A percentile compares a stretch with the other conserved stretches of the same genome.
phyloP scores from a whole-genome alignment of 441 rosid species.

The Croton setiger region DNA sequence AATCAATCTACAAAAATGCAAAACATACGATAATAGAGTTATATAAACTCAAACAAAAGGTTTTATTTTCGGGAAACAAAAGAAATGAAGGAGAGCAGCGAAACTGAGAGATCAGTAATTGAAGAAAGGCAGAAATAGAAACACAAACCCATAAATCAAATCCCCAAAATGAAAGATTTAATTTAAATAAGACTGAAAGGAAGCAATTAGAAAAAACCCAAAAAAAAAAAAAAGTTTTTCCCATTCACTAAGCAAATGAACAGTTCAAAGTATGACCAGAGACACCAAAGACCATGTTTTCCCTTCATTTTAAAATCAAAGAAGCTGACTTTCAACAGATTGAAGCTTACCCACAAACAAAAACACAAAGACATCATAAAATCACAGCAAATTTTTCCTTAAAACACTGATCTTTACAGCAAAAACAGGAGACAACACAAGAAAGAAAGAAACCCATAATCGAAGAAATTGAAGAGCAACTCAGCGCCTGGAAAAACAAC shows the following conservation, averaged over 20 bases:
- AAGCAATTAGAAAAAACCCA: not conserved
- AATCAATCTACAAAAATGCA: conserved; percentile 23
- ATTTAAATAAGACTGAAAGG: not conserved
- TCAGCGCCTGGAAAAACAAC: conserved; percentile 4
- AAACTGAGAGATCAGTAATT: conserved; percentile 8
- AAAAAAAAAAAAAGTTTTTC: not conserved
- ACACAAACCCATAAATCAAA: conserved; percentile 21
- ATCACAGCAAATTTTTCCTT: not conserved
- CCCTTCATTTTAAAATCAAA: conserved; percentile 1
- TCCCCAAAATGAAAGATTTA: not conserved
- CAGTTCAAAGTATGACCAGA: conserved; percentile 8
- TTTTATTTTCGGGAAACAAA: conserved; percentile 2
- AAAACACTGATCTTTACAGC: not conserved
- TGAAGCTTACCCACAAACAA: conserved; percentile 5
- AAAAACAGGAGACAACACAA: not conserved
- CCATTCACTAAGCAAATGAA: conserved; percentile 4
- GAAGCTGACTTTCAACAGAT: conserved; percentile 1
- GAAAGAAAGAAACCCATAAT: conserved; percentile 1
- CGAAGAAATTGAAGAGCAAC: conserved; percentile 1
- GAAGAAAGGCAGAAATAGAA: conserved; percentile 9
- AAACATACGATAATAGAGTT: conserved; percentile 20
- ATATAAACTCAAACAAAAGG: conserved; percentile 2
- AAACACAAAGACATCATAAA: conserved; percentile 16
- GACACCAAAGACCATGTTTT: conserved; percentile 6
- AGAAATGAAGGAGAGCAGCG: conserved; percentile 1